phyloP scores from a whole-genome alignment of 148 eudicot species.

The Amaranthus hypochondriacus region DNA sequence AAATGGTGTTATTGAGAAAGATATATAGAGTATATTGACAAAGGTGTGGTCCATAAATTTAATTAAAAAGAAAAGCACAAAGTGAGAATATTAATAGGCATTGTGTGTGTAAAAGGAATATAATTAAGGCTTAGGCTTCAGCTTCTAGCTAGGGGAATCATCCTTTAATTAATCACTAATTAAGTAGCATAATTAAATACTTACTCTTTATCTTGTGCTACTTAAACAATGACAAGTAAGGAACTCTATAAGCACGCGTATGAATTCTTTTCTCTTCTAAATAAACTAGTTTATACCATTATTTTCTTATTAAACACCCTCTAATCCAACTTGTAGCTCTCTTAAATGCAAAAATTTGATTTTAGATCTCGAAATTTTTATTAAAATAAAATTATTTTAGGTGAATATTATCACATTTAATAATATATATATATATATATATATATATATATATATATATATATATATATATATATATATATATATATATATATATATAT shows the following conservation, averaged over 20 bases:
- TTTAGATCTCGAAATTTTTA: no score
- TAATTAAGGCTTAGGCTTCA: constrained; percentile 22
- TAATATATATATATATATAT: no score
- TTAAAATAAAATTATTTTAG: no score
- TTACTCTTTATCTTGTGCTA: constrained; percentile 11
- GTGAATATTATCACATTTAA: no score
- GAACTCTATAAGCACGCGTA: constrained; percentile 19
- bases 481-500: no score
- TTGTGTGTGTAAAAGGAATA: constrained; percentile 23
- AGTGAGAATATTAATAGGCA: constrained; percentile 20
- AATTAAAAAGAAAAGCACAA: constrained; percentile 16
- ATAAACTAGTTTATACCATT: neutral
- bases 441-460: no score
- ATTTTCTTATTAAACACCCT: neutral
- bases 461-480: no score
- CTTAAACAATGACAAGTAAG: constrained; percentile 16
- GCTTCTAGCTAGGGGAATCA: constrained; percentile 26
- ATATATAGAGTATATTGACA: neutral
- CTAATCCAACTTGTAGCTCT: neutral
- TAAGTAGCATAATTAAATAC: constrained; percentile 5
- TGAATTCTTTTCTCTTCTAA: constrained; percentile 1
- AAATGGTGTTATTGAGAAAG: neutral
- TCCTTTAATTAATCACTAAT: constrained; percentile 21
- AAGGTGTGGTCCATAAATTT: constrained; percentile 26
- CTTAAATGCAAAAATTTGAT: neutral